These are phyloP conservation scores for Xylaria sp. DNA, from an alignment of 2,329 filamentous ascomycete genomes.

Conservation along the genomic window DNA sequence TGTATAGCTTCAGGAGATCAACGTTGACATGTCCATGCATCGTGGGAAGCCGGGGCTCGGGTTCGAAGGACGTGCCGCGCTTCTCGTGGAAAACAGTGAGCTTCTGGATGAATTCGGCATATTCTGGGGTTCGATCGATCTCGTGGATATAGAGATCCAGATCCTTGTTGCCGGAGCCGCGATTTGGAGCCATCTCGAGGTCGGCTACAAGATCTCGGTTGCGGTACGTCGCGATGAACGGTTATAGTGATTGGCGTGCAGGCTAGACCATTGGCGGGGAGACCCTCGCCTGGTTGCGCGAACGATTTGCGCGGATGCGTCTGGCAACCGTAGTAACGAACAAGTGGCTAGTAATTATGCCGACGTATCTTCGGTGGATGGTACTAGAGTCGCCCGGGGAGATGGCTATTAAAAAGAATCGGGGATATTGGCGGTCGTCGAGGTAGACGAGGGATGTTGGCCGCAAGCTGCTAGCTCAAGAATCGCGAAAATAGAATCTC, in stretches of 20 bases:
- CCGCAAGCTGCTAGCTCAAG: not conserved
- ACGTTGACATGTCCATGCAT: slow-evolving; percentile 78
- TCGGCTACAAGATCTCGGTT: not conserved
- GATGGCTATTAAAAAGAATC: not conserved
- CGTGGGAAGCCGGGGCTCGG: slow-evolving; percentile 62
- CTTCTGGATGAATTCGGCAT: slow-evolving; percentile 76
- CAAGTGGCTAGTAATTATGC: not conserved
- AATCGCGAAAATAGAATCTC: slow-evolving; percentile 13
- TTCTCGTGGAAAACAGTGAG: slow-evolving; percentile 75
- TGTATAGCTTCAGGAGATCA: slow-evolving; percentile 78
- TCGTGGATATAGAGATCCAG: slow-evolving; percentile 37
- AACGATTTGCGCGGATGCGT: not conserved
- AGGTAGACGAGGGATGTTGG: not conserved
- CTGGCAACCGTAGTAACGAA: not conserved
- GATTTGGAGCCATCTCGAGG: slow-evolving; percentile 36
- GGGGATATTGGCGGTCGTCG: slow-evolving; percentile 2
- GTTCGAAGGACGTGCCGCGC: slow-evolving; percentile 77
- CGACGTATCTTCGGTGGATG: not conserved
- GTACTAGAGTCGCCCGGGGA: not conserved
- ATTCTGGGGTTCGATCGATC: slow-evolving; percentile 69
- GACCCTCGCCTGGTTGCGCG: not conserved
- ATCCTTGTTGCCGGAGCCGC: slow-evolving; percentile 34
- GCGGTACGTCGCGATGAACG: not conserved
- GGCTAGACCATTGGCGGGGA: slow-evolving; percentile 8
- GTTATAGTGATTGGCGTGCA: not conserved